Conservation (phyloP, 1,284 basidiomycete genomes). For the Heterobasidion irregulare region DNA sequence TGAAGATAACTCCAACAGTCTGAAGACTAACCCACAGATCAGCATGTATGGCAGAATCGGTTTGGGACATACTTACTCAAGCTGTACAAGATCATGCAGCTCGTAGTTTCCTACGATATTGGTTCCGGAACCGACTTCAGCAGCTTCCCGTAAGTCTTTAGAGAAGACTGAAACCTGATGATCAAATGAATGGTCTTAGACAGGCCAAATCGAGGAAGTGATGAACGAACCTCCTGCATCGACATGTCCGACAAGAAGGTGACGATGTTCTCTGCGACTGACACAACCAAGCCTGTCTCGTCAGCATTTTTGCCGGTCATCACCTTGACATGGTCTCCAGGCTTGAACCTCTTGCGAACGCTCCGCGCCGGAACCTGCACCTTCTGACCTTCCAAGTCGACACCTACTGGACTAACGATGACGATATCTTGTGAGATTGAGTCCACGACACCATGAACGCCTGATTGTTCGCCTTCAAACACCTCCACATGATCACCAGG, state of each 20-base stretch:
- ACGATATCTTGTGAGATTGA: slow-evolving; percentile 87
- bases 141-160: slow-evolving; percentile 95
- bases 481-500: slow-evolving; percentile 98
- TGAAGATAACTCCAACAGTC: slow-evolving; percentile 96
- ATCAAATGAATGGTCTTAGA: background rate
- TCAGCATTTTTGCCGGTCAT: slow-evolving; percentile 92
- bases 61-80: slow-evolving; percentile 62
- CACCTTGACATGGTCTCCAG: slow-evolving; percentile 98
- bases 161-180: slow-evolving; percentile 91
- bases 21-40: slow-evolving; percentile 48
- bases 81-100: slow-evolving; percentile 92
- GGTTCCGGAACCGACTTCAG: slow-evolving; percentile 87
- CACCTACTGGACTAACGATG: slow-evolving; percentile 72
- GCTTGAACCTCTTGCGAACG: slow-evolving; percentile 91
- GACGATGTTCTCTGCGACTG: slow-evolving; percentile 85
- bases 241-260: slow-evolving; percentile 98
- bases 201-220: background rate
- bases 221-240: slow-evolving; percentile 69
- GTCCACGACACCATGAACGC: slow-evolving; percentile 88
- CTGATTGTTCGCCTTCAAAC: slow-evolving; percentile 93
- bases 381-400: slow-evolving; percentile 79
- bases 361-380: slow-evolving; percentile 85
- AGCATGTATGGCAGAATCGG: slow-evolving; percentile 7
- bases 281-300: slow-evolving; percentile 94
- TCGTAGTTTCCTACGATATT: slow-evolving; percentile 92